Evolutionary conservation across 768 basidiomycete genomes (phyloP), one percentile per base, ranked within the genome.

Genomic region (Pulveroboletus sp.): DNA sequence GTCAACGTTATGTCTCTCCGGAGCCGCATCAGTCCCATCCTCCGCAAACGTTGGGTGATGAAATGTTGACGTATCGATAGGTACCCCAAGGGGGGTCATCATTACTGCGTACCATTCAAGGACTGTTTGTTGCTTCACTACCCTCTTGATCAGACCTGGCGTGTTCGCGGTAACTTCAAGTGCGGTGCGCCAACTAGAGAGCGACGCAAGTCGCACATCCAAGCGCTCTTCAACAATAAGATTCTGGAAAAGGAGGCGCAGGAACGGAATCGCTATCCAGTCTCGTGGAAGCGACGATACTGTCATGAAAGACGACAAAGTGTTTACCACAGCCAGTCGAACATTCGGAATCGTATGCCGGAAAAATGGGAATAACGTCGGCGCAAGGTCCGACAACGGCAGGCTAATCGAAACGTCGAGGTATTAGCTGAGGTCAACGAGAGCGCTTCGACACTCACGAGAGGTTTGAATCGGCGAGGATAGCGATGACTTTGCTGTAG

Each of bases 311-410:
- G 87, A 86, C 48, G 83, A 78, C 9, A 98, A 73, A 0, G 93
- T 93, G 52, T 89, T 85, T 39, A 94, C 88, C 3, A 98, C 94
- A 3, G 96, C 86, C 12, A 94, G 76, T 8, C 96, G 90, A 47
- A 99, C 96, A 52, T 86, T 86, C 1, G 88, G 70, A 60, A 99
- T 98, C 0, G 95, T 94, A 67, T 99, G 96, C 15, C 96, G 89
- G 71, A 97, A 94, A 76, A 95, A 97, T 4, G 95, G 91, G 70
- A 92, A 98, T 6, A 95, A 72, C 1, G 87, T 89, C 2, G 89
- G 87, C 6, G 94, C 88, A 49, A 96, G 79, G 3, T 78, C 78
- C n/a, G 83, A 76, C 28, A 97, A 76, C 4, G 92, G 86, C 41
- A 85, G 73, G n/a, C 91, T 93, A 54, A 10, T 30, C 5, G 7